phyloP scores from a whole-genome alignment of 176 grass and related monocot genomes.

The Zea luxurians region DNA sequence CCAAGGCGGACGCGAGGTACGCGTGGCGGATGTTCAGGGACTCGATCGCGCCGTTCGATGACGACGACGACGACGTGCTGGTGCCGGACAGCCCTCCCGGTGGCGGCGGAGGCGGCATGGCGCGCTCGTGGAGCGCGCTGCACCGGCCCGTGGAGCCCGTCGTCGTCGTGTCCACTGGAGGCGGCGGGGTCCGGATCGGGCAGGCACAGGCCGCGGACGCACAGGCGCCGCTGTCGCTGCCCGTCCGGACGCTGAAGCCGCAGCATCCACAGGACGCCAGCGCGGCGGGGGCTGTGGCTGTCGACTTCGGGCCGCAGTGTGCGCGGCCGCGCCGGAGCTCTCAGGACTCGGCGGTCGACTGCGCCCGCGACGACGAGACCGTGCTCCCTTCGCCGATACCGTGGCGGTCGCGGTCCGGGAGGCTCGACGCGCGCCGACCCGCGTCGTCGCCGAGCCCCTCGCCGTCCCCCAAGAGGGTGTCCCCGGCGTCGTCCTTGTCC shows the following conservation, averaged over 20 bases:
- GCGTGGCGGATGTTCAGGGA: slow-evolving; percentile 62
- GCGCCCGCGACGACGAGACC: slow-evolving; percentile 17
- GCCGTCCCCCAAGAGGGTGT: slow-evolving; percentile 40
- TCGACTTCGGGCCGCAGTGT: neutral
- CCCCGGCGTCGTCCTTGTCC: slow-evolving; percentile 52
- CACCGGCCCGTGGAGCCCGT: slow-evolving; percentile 44
- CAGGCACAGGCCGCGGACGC: slow-evolving; percentile 2
- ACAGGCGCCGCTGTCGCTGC: slow-evolving; percentile 55
- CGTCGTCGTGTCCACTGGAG: slow-evolving; percentile 40
- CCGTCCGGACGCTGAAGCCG: slow-evolving; percentile 57
- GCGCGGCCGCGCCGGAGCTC: neutral
- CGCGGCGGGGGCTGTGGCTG: neutral
- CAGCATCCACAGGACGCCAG: slow-evolving; percentile 26
- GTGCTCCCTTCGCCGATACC: slow-evolving; percentile 92
- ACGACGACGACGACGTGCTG: slow-evolving; percentile 39
- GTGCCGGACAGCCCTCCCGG: neutral
- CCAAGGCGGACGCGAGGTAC: slow-evolving; percentile 57
- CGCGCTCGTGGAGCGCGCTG: slow-evolving; percentile 67
- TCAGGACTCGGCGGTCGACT: neutral
- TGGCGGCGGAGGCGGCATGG: slow-evolving; percentile 11
- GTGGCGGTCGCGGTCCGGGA: slow-evolving; percentile 62
- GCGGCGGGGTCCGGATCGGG: neutral
- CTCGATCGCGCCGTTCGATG: slow-evolving; percentile 53
- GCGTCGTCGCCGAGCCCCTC: slow-evolving; percentile 39
- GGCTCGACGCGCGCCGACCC: slow-evolving; percentile 34